Evolutionary conservation across 495 filamentous ascomycete species (phyloP), one percentile per base, ranked within the genome.

Genomic region (Astrothelium subdiscretum): DNA sequence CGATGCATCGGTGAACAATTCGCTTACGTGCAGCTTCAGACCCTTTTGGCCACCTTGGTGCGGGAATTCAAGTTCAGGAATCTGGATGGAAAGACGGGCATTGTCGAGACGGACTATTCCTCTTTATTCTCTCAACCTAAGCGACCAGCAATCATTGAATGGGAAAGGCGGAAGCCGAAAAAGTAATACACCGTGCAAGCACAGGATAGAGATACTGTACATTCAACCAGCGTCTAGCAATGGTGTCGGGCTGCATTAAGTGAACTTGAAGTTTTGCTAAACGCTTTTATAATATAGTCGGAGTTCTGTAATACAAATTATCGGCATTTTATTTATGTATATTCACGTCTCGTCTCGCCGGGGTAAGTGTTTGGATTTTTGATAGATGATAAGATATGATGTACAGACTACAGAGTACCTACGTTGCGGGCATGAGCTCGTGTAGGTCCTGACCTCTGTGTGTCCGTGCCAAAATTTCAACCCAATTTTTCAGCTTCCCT

Each of bases 1-100:
- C 77, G 94, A 11, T 98, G 94, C 73, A 97, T 98, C 69, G 94
- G 94, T 54, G 94, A 97, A 77, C 91, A 96, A 69, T 98, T 97
- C 71, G 94, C 94, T 61, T 95, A 95, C 71, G 79, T 96, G 64
- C 92, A 98, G 74, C 78, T 98, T 52, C 83, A 84, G 62, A 90
- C 89, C 12, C 95, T 98, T 67, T 76, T 87, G 57, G 89, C 87
- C n/a, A 86, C 83, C 32, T 77, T 92, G 57, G 86, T 96, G 54
- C 79, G 92, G 40, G 67, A 83, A 38, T 87, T 96, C 74, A 86
- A 84, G 73, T 81, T 96, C 52, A 78, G 76, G 63, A 95, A 89
- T 64, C 72, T 85, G 5, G 81, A 88, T 61, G 89, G 86, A 11
- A 32, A 81, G 78, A 65, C 75, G 83, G 63, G 82, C 81, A 79